These are phyloP conservation scores for Lablab purpureus DNA, from an alignment of 306 rosid genomes.

Conservation along the genomic window DNA sequence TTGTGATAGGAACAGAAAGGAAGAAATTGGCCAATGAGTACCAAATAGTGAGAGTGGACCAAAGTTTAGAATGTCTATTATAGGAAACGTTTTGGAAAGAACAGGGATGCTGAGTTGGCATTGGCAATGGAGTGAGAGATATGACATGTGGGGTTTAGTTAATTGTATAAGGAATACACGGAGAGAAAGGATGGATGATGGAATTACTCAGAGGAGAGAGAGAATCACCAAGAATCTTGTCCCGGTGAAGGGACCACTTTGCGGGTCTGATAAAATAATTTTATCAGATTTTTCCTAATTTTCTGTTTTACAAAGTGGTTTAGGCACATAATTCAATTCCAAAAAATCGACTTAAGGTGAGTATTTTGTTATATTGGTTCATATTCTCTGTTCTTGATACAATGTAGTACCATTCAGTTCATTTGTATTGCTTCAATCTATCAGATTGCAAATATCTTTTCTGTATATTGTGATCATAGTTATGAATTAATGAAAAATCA, in stretches of 20 bases:
- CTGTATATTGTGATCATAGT: too few species aligned
- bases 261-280: neutral
- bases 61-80: neutral
- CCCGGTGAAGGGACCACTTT: neutral
- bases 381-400: neutral
- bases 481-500: too few species aligned
- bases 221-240: neutral
- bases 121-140: neutral
- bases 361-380: too few species aligned
- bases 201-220: neutral
- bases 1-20: neutral
- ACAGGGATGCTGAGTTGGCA: neutral
- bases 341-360: too few species aligned
- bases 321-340: too few species aligned
- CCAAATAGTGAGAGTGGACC: neutral
- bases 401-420: neutral
- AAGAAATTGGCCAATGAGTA: neutral
- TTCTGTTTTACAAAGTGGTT: neutral
- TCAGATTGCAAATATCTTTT: too few species aligned
- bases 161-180: too few species aligned
- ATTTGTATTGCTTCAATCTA: neutral
- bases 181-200: neutral
- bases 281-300: neutral
- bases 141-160: neutral
- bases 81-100: neutral